Base-by-base conservation (phyloP, 345 rosid species). In the Euclidium syriacum region DNA sequence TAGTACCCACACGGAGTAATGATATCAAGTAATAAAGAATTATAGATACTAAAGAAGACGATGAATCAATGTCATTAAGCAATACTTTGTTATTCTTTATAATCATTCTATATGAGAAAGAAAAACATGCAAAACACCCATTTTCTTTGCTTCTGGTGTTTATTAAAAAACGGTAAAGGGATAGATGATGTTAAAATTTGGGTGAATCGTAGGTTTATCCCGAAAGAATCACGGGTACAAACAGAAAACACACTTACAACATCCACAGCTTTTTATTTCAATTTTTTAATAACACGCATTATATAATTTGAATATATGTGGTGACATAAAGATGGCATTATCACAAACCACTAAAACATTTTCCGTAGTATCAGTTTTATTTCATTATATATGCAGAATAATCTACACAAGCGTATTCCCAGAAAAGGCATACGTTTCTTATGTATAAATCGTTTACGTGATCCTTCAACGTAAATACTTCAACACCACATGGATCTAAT, bases 391-490 rank as follows among this genome's bases (percentile, higher is more conserved):
- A n/a, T 12, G 16, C 32, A 20, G 9, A 52, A 4, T 22, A 29
- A 64, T 52, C 43, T 4, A 30, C 48, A 44, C 63, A 47, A 18
- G 36, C 64, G 57, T 55, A 30, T 57, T 19, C 17, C 19, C 23
- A 12, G 36, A 43, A 23, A 42, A 44, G 58, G 32, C 1, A 5
- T 44, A 53, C 25, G 62, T 44, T 11, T 7, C 11, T 6, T 23
- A 17, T 65, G 29, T 65, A 34, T 39, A 14, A 50, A 12, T 4
- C n/a, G n/a, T 1, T 15, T 19, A 19, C 10, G 34, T 30, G 29
- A 52, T 26, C 58, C 58, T 26, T 51, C 40, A 15, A 66, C 56
- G 56, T 46, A 56, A 66, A 56, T 49, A 18, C 49, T 56, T 10
- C 19, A 18, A 30, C 29, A 56, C 26, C 48, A 55, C 22, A 65